phyloP scores from a whole-genome alignment of 1,284 basidiomycete species.

The Fomitiporia mediterranea region DNA sequence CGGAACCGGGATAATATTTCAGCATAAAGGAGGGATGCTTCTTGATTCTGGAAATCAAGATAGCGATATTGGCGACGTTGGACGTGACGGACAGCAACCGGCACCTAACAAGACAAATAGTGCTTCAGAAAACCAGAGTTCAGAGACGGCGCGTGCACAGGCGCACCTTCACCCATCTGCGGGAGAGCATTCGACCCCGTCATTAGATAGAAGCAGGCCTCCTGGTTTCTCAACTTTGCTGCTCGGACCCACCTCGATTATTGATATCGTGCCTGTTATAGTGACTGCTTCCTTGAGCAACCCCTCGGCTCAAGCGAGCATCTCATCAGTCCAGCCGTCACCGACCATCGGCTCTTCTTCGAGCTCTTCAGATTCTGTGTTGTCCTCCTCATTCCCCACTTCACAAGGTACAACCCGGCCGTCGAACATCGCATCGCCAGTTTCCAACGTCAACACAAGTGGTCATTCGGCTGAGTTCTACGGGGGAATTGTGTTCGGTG shows the following conservation, averaged over 20 bases:
- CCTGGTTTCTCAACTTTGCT: background rate
- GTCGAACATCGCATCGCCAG: conserved; percentile 7
- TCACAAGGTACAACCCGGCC: background rate
- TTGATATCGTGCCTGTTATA: background rate
- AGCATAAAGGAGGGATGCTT: conserved; percentile 8
- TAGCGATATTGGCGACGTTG: background rate
- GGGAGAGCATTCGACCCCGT: too few species aligned
- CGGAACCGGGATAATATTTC: conserved; percentile 3
- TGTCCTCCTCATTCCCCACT: background rate
- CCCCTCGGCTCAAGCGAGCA: background rate
- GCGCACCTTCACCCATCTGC: too few species aligned
- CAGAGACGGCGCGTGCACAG: background rate
- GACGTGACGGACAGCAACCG: background rate
- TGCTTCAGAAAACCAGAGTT: background rate
- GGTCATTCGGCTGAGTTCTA: conserved; percentile 17
- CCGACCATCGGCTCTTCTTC: background rate
- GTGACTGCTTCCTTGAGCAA: background rate
- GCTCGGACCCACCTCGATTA: background rate
- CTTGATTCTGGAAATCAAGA: conserved; percentile 2
- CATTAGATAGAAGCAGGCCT: background rate
- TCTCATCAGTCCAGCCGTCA: background rate
- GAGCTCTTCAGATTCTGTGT: background rate
- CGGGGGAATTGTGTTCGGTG: conserved; percentile 11
- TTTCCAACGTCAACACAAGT: background rate
- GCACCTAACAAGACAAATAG: background rate